phyloP scores from a whole-genome alignment of 768 basidiomycete genomes.

The Coprinellus micaceus region DNA sequence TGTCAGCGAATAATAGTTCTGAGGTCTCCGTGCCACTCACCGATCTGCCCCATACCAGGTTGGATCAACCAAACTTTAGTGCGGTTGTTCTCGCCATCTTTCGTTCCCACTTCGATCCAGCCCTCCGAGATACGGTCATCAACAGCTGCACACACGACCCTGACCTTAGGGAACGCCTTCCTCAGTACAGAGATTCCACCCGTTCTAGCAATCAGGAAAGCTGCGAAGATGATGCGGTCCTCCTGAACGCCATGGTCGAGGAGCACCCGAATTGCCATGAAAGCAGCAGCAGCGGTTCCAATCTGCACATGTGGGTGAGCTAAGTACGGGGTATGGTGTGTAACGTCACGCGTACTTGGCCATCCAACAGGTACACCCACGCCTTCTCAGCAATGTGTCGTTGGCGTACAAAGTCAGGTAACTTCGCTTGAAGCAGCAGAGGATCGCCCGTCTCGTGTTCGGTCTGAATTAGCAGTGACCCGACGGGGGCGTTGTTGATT shows the following conservation, averaged over 20 bases:
- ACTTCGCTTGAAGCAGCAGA: conserved; percentile 72
- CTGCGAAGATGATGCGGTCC: conserved; percentile 83
- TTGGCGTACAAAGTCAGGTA: conserved; percentile 71
- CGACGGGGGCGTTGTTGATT: conserved; percentile 79
- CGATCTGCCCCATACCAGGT: conserved; percentile 88
- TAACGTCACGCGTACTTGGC: conserved; percentile 39
- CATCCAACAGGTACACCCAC: conserved; percentile 87
- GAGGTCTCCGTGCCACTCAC: conserved; percentile 34
- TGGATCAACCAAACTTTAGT: conserved; percentile 79
- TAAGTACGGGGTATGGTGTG: neutral
- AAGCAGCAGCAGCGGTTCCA: conserved; percentile 86
- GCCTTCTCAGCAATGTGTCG: conserved; percentile 61
- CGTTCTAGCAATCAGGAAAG: conserved; percentile 80
- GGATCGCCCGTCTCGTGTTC: conserved; percentile 85
- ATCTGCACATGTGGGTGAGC: conserved; percentile 47
- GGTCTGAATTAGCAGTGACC: conserved; percentile 88
- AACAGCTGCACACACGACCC: conserved; percentile 79
- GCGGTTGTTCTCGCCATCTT: conserved; percentile 45
- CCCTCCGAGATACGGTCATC: conserved; percentile 75
- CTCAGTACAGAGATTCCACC: conserved; percentile 78
- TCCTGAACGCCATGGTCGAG: conserved; percentile 89
- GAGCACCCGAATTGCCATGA: conserved; percentile 93
- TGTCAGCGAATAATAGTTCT: neutral
- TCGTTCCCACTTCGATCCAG: conserved; percentile 60
- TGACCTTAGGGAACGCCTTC: conserved; percentile 80